Percentiles rank a stretch among this genome's conserved stretches.
Conservation (phyloP, 352 stramenopile species). For the Phytophthora idaei region DNA sequence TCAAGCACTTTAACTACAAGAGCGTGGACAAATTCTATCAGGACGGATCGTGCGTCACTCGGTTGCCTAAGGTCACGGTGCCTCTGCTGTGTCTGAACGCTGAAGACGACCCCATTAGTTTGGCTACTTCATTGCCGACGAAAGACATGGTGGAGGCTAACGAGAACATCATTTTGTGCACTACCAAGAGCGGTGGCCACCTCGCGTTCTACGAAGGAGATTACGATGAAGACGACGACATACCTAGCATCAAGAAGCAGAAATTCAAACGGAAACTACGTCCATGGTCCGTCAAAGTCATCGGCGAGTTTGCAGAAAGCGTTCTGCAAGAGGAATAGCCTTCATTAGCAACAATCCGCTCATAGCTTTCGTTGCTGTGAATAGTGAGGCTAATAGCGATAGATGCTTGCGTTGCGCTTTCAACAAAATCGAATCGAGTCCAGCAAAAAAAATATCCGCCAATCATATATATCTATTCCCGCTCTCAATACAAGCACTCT, state of each 20-base stretch:
- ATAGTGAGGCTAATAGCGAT: no score
- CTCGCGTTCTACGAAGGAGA: slow-evolving; percentile 51
- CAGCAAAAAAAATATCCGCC: background rate
- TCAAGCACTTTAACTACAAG: slow-evolving; percentile 57
- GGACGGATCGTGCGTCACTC: slow-evolving; percentile 47
- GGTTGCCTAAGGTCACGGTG: slow-evolving; percentile 42
- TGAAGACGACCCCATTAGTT: slow-evolving; percentile 61
- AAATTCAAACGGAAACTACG: slow-evolving; percentile 23
- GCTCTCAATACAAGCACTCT: slow-evolving; percentile 19
- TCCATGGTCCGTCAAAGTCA: slow-evolving; percentile 45
- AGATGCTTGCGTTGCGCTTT: no score
- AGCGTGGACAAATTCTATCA: slow-evolving; percentile 51
- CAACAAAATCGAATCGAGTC: no score
- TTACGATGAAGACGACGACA: slow-evolving; percentile 10
- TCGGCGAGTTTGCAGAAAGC: slow-evolving; percentile 47
- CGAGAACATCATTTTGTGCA: slow-evolving; percentile 52
- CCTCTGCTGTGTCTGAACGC: slow-evolving; percentile 59
- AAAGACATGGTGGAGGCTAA: slow-evolving; percentile 44
- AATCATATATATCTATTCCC: slow-evolving; percentile 5
- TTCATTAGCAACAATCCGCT: no score
- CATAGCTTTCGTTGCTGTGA: no score
- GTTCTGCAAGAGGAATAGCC: slow-evolving; percentile 10
- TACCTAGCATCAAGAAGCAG: background rate
- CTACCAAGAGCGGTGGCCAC: slow-evolving; percentile 53
- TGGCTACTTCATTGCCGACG: slow-evolving; percentile 29